phyloP scores from a whole-genome alignment of 129 eudicot species.

The Artemisia tridentata region DNA sequence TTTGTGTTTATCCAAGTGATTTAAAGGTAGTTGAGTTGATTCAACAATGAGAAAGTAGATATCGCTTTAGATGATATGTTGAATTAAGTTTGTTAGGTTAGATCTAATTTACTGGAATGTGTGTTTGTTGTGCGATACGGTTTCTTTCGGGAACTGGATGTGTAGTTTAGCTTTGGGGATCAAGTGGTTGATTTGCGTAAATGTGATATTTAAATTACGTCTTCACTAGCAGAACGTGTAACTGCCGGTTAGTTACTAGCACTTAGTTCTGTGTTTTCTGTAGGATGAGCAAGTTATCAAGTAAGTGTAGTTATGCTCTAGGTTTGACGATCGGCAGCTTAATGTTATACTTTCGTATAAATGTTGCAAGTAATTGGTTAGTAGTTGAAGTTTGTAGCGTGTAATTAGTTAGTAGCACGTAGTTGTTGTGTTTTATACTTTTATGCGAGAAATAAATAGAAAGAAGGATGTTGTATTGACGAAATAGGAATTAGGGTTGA shows the following conservation, averaged over 20 bases:
- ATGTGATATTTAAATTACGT: slow-evolving; percentile 14
- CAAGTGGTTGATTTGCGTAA: slow-evolving; percentile 1
- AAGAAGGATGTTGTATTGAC: neutral
- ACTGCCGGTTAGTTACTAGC: neutral
- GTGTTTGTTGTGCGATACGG: slow-evolving; percentile 5
- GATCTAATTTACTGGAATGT: slow-evolving; percentile 27
- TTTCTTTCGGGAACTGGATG: neutral
- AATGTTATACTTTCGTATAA: too few relatives aligned
- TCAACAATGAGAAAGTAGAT: slow-evolving; percentile 4
- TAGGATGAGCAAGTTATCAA: neutral
- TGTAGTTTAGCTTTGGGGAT: slow-evolving; percentile 17
- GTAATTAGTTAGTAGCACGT: neutral
- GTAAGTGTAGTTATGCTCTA: too few relatives aligned
- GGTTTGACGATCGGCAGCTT: too few relatives aligned
- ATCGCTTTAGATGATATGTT: slow-evolving; percentile 14
- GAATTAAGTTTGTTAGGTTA: slow-evolving; percentile 1
- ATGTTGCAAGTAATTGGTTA: too few relatives aligned
- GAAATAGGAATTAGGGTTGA: neutral
- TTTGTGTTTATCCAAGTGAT: slow-evolving; percentile 23
- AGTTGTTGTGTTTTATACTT: neutral
- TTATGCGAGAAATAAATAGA: neutral
- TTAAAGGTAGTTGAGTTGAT: slow-evolving; percentile 9
- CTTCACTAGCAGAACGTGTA: neutral
- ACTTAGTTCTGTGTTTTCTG: neutral
- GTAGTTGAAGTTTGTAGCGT: too few relatives aligned